A percentile compares a stretch with the other conserved stretches of the same genome.
Conservation (phyloP, 441 rosid species). For the Omphalea diandra region DNA sequence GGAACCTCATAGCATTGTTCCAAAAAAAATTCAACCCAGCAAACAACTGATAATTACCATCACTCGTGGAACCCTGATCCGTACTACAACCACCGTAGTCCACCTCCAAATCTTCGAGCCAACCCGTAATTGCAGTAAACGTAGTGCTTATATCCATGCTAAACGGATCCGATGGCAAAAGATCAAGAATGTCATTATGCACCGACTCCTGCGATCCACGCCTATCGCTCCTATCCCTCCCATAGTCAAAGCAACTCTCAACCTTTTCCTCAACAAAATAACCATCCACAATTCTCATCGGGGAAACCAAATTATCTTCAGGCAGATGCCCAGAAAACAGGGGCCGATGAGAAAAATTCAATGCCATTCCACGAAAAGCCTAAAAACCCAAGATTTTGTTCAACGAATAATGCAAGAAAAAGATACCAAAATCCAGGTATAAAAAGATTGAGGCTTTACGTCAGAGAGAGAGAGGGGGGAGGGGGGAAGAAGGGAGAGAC, state of each 20-base stretch:
- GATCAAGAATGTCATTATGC: slow-evolving; percentile 75
- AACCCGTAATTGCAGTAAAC: slow-evolving; percentile 76
- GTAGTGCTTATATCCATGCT: slow-evolving; percentile 88
- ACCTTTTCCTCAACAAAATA: slow-evolving; percentile 49
- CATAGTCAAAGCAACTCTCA: slow-evolving; percentile 64
- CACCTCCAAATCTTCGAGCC: slow-evolving; percentile 88
- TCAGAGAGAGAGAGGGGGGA: slow-evolving; percentile 11
- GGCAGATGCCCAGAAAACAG: slow-evolving; percentile 55
- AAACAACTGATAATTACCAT: slow-evolving; percentile 56
- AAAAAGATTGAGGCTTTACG: slow-evolving; percentile 1
- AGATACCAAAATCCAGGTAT: slow-evolving; percentile 18
- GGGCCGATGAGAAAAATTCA: slow-evolving; percentile 79
- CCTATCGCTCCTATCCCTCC: slow-evolving; percentile 43
- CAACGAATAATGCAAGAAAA: slow-evolving; percentile 10
- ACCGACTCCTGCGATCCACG: slow-evolving; percentile 60
- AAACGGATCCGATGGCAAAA: slow-evolving; percentile 96
- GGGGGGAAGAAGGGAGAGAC: not conserved
- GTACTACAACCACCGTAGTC: slow-evolving; percentile 47
- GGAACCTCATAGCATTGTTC: slow-evolving; percentile 77
- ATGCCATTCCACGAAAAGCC: slow-evolving; percentile 55
- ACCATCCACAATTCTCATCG: slow-evolving; percentile 66
- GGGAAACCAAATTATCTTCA: slow-evolving; percentile 67
- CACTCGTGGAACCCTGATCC: slow-evolving; percentile 39
- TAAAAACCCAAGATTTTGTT: slow-evolving; percentile 27
- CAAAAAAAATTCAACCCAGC: slow-evolving; percentile 79